Base-by-base conservation (phyloP, 192 early-diverging fungal genomes). In the Allomyces javanicus region DNA sequence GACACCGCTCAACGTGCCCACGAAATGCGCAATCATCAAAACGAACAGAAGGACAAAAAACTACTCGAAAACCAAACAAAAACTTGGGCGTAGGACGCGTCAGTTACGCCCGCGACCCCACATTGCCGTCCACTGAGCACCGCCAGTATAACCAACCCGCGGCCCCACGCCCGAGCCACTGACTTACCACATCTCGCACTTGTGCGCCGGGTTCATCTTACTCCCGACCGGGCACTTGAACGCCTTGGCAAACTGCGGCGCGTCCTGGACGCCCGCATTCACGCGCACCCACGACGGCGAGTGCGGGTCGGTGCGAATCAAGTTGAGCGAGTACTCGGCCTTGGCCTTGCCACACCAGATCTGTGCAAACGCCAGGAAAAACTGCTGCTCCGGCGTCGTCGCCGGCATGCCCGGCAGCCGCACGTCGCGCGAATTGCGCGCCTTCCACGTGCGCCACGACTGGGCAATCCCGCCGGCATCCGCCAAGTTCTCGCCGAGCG, bases 131-230 rank as follows among this genome's bases (percentile, higher is more conserved):
- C n/a, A n/a, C n/a, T n/a, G n/a, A n/a, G n/a, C n/a, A n/a, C n/a
- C n/a, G n/a, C n/a, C n/a, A n/a, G n/a, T n/a, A n/a, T n/a, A n/a
- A n/a, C n/a, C n/a, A n/a, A 40, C 4, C 33, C 4, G 9, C 33
- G 33, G 9, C 33, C 9, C 9, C 33, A 9, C 33, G 7, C 9
- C 33, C 33, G 7, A 40, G 33, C 33, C 7, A 40, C 33, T 40
- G 3, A 40, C 33, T 40, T 58, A 58, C 50, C 50, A 58, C 50
- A 58, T 17, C 66, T 73, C 64, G 67, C 84, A 85, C 67, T 83
- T 81, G 9, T 79, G 64, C 24, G 61, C n/a, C 21, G 88, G 88
- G 71, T 90, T 89, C 87, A 90, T 87, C 23, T 65, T 69, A 3
- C 73, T 71, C 10, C 81, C 83, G 9, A 66, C 43, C n/a, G 77